These are phyloP conservation scores for Syzygium grande DNA, from an alignment of 345 rosid species.

Conservation along the genomic window DNA sequence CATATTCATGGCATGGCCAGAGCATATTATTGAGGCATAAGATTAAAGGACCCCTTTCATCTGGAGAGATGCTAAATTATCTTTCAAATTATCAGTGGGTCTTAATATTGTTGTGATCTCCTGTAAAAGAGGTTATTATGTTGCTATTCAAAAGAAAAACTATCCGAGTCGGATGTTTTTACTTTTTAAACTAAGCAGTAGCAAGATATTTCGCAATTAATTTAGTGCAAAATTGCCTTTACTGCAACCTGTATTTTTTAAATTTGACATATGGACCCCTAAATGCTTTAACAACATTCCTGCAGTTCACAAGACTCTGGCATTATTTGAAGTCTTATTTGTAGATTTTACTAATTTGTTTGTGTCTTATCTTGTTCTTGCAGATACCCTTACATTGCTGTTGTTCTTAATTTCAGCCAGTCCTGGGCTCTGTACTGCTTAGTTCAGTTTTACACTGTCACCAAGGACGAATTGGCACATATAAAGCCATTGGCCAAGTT, in stretches of 20 bases:
- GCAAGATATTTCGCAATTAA: not conserved
- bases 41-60: not conserved
- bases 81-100: not conserved
- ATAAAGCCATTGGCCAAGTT: slow-evolving; percentile 95
- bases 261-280: not conserved
- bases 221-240: not conserved
- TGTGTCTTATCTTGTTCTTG: slow-evolving; percentile 17
- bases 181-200: not conserved
- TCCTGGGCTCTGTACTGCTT: slow-evolving; percentile 98
- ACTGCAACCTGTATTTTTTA: not conserved
- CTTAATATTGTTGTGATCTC: not conserved
- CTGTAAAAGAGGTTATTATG: not conserved
- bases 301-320: not conserved
- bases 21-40: not conserved
- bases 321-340: not conserved
- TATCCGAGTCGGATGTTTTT: not conserved
- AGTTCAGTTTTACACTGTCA: slow-evolving; percentile 86
- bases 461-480: slow-evolving; percentile 84
- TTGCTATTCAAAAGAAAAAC: not conserved
- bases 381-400: slow-evolving; percentile 97
- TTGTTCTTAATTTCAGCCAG: slow-evolving; percentile 95
- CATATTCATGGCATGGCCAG: not conserved
- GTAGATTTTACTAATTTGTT: slow-evolving; percentile 3
- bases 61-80: not conserved
- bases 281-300: not conserved